Evolutionary conservation across 495 filamentous ascomycete genomes (phyloP).

Genomic region (Tetracladium setigerum): DNA sequence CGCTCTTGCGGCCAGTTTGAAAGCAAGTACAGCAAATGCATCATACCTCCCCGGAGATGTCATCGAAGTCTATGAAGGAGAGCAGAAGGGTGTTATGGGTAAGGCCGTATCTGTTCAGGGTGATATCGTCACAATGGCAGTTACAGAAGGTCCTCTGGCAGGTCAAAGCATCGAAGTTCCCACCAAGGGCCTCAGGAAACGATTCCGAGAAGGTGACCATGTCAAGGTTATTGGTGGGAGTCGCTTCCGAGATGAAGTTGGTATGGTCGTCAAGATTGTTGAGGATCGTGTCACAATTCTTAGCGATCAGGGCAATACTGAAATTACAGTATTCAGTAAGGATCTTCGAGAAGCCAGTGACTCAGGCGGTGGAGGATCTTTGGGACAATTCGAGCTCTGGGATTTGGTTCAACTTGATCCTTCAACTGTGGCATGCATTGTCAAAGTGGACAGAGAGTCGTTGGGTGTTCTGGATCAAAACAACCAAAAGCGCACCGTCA

Average conservation of each 20-base stretch:
- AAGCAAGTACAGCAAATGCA: conserved; percentile 65
- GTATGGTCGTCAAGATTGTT: conserved; percentile 90
- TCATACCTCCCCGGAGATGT: conserved; percentile 86
- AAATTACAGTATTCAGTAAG: conserved; percentile 97
- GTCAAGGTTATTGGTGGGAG: conserved; percentile 98
- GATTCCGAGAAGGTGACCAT: conserved; percentile 90
- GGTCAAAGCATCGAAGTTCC: conserved; percentile 90
- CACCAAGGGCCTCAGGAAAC: conserved; percentile 85
- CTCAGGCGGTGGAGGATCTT: conserved; percentile 67
- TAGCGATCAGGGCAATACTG: conserved; percentile 81
- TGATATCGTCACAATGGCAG: conserved; percentile 84
- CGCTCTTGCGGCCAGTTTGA: conserved; percentile 79
- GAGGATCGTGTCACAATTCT: conserved; percentile 87
- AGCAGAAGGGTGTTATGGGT: conserved; percentile 86
- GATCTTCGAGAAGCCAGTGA: conserved; percentile 90
- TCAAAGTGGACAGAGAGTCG: conserved; percentile 92
- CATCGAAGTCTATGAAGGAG: conserved; percentile 92
- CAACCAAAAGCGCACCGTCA: conserved; percentile 67
- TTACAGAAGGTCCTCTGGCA: conserved; percentile 73
- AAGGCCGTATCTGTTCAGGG: conserved; percentile 79
- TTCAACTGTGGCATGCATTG: conserved; percentile 82
- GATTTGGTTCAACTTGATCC: conserved; percentile 93
- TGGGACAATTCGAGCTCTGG: conserved; percentile 81
- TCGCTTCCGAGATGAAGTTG: conserved; percentile 85
- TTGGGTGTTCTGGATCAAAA: conserved; percentile 87